Conservation (phyloP, 2,329 filamentous ascomycete genomes). For the Neonectria coccinea region DNA sequence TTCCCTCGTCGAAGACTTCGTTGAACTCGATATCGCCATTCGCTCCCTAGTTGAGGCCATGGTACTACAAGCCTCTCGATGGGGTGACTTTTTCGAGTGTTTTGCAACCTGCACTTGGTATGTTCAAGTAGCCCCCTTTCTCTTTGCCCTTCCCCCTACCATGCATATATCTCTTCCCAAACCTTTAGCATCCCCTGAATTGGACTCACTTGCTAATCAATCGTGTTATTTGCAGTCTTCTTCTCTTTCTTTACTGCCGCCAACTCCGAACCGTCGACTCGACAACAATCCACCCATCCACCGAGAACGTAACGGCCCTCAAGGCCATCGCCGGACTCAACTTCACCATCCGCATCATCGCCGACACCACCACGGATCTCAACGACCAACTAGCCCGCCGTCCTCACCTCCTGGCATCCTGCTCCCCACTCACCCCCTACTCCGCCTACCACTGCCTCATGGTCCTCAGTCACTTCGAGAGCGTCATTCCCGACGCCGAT, state of each 20-base stretch:
- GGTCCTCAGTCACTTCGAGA: slow-evolving; percentile 49
- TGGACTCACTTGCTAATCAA: not conserved
- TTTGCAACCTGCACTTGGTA: slow-evolving; percentile 52
- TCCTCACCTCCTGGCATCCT: slow-evolving; percentile 49
- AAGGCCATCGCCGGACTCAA: slow-evolving; percentile 53
- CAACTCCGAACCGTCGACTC: slow-evolving; percentile 47
- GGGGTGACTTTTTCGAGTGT: slow-evolving; percentile 52
- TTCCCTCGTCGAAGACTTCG: slow-evolving; percentile 45
- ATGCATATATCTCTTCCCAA: not conserved
- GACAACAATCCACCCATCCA: slow-evolving; percentile 36
- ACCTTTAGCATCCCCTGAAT: not conserved
- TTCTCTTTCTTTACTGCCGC: slow-evolving; percentile 51
- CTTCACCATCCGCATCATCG: slow-evolving; percentile 52
- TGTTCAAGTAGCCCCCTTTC: slow-evolving; percentile 22
- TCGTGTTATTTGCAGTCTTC: slow-evolving; percentile 40
- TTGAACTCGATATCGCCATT: slow-evolving; percentile 49
- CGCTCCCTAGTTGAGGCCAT: slow-evolving; percentile 50
- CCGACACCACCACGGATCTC: slow-evolving; percentile 51
- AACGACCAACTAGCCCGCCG: slow-evolving; percentile 49
- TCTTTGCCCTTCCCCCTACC: not conserved
- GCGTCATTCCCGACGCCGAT: slow-evolving; percentile 49
- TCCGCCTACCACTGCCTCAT: slow-evolving; percentile 51
- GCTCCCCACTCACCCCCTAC: slow-evolving; percentile 51
- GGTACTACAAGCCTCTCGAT: slow-evolving; percentile 48
- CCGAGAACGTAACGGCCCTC: slow-evolving; percentile 47